phyloP scores from a whole-genome alignment of 31 red algal genomes.

The Asparagopsis taxiformis region DNA sequence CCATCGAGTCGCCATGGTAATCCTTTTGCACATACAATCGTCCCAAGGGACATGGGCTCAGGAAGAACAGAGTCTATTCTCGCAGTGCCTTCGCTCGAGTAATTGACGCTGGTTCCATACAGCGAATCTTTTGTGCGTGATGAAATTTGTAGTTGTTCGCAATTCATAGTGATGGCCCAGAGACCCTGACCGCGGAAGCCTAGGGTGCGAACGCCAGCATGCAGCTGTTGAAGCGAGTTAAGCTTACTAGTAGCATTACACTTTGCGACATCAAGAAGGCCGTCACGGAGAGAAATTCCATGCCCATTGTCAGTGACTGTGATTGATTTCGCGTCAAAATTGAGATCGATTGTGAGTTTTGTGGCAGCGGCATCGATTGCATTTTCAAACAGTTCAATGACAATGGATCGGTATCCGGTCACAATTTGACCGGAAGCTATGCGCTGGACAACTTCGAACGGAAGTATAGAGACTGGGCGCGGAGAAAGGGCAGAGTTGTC shows the following conservation, averaged over 20 bases:
- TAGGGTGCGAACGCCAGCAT: slow-evolving; percentile 47
- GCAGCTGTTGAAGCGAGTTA: slow-evolving; percentile 45
- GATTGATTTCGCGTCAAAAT: slow-evolving; percentile 14
- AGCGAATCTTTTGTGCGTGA: slow-evolving; percentile 12
- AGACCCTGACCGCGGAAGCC: slow-evolving; percentile 87
- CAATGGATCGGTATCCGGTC: slow-evolving; percentile 31
- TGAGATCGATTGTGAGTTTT: slow-evolving; percentile 44
- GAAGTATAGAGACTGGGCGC: background rate
- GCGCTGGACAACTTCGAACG: slow-evolving; percentile 73
- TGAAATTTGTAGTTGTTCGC: slow-evolving; percentile 18
- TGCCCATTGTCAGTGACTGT: slow-evolving; percentile 55
- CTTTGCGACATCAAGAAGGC: slow-evolving; percentile 22
- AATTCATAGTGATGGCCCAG: slow-evolving; percentile 62
- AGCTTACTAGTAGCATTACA: slow-evolving; percentile 87
- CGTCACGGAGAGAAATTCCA: slow-evolving; percentile 53
- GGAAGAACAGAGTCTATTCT: slow-evolving; percentile 3
- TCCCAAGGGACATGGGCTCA: slow-evolving; percentile 31
- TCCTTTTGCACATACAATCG: slow-evolving; percentile 27
- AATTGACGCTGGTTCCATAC: slow-evolving; percentile 19
- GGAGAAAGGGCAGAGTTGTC: slow-evolving; percentile 4
- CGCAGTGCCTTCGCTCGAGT: slow-evolving; percentile 16
- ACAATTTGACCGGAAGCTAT: slow-evolving; percentile 81
- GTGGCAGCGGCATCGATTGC: slow-evolving; percentile 67
- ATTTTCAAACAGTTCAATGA: slow-evolving; percentile 86
- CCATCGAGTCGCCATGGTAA: slow-evolving; percentile 24